A percentile compares a stretch with the other conserved stretches of the same genome.
Evolutionary conservation across 306 rosid genomes (phyloP).

Genomic region (Inga leiocalycina): DNA sequence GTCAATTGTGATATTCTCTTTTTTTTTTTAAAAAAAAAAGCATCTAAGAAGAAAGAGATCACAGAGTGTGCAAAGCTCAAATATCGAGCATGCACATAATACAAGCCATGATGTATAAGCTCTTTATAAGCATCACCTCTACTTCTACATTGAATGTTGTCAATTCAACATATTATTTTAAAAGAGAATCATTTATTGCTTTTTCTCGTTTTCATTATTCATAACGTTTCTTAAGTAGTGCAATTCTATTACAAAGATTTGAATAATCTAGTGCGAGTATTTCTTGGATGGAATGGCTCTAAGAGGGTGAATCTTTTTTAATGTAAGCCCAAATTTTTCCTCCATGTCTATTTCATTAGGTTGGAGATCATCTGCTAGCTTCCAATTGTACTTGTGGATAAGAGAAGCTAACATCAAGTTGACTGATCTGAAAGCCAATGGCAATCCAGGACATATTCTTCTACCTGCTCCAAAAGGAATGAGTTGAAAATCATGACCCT

Average conservation of each 20-base stretch:
- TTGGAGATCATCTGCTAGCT: not conserved
- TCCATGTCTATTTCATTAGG: not conserved
- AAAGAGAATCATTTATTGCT: too few relatives aligned
- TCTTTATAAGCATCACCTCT: too few relatives aligned
- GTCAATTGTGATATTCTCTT: too few relatives aligned
- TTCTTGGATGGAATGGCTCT: not conserved
- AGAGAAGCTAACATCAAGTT: slow-evolving; percentile 27
- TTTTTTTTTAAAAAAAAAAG: too few relatives aligned
- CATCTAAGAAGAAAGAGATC: too few relatives aligned
- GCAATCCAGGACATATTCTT: slow-evolving; percentile 31
- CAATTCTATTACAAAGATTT: not conserved
- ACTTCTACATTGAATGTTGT: too few relatives aligned
- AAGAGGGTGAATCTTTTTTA: not conserved
- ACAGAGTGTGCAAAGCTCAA: too few relatives aligned
- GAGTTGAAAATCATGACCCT: not conserved
- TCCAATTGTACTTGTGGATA: not conserved
- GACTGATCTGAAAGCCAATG: not conserved
- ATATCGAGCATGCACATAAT: too few relatives aligned
- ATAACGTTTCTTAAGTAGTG: not conserved
- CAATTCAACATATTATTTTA: too few relatives aligned
- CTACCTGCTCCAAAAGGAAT: slow-evolving; percentile 37
- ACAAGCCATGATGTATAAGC: too few relatives aligned
- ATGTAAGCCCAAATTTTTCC: not conserved
- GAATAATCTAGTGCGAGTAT: not conserved
- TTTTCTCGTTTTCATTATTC: too few relatives aligned